Evolutionary conservation across 2,329 filamentous ascomycete species (phyloP), one percentile per base, ranked within the genome.

Genomic region (Pestalotiopsis sp.): DNA sequence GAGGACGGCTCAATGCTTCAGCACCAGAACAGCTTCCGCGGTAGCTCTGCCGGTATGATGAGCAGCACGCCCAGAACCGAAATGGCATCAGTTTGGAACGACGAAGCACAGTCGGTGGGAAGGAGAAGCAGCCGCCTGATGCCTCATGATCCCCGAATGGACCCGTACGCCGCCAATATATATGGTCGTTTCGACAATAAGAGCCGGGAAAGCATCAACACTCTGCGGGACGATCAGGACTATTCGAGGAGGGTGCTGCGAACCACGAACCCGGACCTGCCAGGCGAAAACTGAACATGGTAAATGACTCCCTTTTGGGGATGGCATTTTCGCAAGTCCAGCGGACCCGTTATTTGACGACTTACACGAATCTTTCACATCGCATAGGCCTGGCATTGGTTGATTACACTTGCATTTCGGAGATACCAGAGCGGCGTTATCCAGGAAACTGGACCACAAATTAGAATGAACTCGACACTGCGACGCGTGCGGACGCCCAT

Each of bases 171-270:
- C 62, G 83, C 84, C 45, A 86, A 85, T 20, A 80, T 90, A 13
- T 91, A 90, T 75, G 80, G 82, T 58, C 83, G 86, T 20, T 80
- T 80, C 59, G 82, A 83, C 31, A 89, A 85, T 73, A 86, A 86
- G 76, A 91, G 89, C 73, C 85, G 85, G 70, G 89, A 91, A 76
- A 91, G 89, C 75, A 80, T 91, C 75, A 87, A 87, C 72, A 91
- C 89, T 1, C 79, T 91, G 4, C 86, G 86, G 68, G 89, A 91
- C 75, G 88, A 91, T 70, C 88, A 89, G 69, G 89, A 91, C 72
- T 91, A 91, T 75, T 91, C 89, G 52, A 82, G 89, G 71, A 83
- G 86, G 73, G 87, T 91, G 7, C 81, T 91, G n/a, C 83, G 89
- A 71, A 88, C 89, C 9, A 89, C 83, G 38, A 91, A 91, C 73